phyloP scores from a whole-genome alignment of 1,284 basidiomycete genomes.

The Mycena citricolor region DNA sequence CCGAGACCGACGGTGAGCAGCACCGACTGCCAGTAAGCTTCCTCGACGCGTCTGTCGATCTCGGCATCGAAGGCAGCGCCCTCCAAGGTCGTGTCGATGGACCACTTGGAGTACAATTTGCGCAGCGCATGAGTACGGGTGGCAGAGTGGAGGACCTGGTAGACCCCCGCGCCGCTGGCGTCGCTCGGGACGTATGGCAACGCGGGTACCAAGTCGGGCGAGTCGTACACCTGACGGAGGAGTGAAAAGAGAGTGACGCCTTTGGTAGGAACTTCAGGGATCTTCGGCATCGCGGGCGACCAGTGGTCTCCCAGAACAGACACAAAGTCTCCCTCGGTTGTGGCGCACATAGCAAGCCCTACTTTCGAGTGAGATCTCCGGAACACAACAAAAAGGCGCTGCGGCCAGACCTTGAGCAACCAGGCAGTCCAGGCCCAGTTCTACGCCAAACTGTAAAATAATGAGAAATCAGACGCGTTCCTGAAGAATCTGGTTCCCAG shows the following conservation, averaged over 20 bases:
- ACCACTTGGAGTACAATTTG: constrained; percentile 49
- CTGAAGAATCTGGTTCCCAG: constrained; percentile 9
- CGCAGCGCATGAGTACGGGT: constrained; percentile 48
- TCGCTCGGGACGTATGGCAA: constrained; percentile 49
- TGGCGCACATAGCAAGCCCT: constrained; percentile 58
- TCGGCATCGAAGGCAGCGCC: constrained; percentile 22
- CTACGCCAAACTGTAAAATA: constrained; percentile 53
- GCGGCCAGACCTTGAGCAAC: constrained; percentile 48
- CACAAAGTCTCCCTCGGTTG: constrained; percentile 39
- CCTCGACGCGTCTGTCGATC: constrained; percentile 46
- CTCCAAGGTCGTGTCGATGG: constrained; percentile 37
- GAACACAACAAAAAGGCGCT: no score
- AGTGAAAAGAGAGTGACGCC: constrained; percentile 48
- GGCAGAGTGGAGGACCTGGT: constrained; percentile 38
- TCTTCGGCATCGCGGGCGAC: constrained; percentile 19
- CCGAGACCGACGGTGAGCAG: constrained; percentile 51
- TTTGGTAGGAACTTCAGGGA: constrained; percentile 23
- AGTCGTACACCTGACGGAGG: constrained; percentile 52
- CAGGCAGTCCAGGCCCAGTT: constrained; percentile 55
- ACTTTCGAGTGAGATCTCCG: no score
- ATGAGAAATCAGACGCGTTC: constrained; percentile 1
- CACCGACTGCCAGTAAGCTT: constrained; percentile 51
- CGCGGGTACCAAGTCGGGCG: constrained; percentile 48
- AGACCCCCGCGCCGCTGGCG: constrained; percentile 36
- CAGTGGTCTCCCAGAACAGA: constrained; percentile 19